These are phyloP conservation scores for Butyriboletus loyo DNA, from an alignment of 768 basidiomycete species.

Conservation along the genomic window DNA sequence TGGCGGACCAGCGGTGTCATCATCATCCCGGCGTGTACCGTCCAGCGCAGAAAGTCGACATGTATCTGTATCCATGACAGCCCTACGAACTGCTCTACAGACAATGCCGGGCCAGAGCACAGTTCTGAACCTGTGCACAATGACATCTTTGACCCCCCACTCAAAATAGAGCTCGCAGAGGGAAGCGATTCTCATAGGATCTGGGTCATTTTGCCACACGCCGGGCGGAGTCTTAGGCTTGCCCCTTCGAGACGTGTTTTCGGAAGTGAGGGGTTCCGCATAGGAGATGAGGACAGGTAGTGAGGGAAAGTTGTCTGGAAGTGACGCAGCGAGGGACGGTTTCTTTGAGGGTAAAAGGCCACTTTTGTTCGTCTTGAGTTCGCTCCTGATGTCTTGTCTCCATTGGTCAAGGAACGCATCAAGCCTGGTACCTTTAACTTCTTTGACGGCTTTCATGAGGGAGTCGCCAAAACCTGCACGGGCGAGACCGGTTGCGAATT, in stretches of 20 bases:
- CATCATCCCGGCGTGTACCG: not conserved
- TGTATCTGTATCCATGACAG: conserved; percentile 49
- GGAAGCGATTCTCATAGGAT: conserved; percentile 66
- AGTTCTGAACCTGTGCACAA: conserved; percentile 80
- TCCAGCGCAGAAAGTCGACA: not conserved
- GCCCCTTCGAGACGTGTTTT: conserved; percentile 42
- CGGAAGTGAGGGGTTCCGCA: conserved; percentile 71
- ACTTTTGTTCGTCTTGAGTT: conserved; percentile 67
- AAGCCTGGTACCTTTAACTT: conserved; percentile 44
- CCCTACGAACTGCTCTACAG: conserved; percentile 67
- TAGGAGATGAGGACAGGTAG: conserved; percentile 76
- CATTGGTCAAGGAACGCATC: conserved; percentile 56
- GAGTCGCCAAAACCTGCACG: conserved; percentile 77
- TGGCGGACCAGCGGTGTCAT: not conserved
- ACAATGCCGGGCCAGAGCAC: conserved; percentile 78
- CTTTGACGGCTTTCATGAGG: conserved; percentile 57
- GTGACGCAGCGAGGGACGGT: conserved; percentile 56
- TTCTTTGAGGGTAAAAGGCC: conserved; percentile 64
- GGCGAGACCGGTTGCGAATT: conserved; percentile 75
- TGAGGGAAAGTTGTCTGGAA: conserved; percentile 69
- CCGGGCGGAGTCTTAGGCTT: conserved; percentile 33
- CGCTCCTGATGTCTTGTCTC: conserved; percentile 57
- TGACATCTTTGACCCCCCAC: conserved; percentile 83
- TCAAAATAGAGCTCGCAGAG: conserved; percentile 88
- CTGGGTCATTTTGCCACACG: conserved; percentile 58